Evolutionary conservation across 2,329 filamentous ascomycete genomes (phyloP), one percentile per base, ranked within the genome.

Genomic region (Microdochium bolleyi): DNA sequence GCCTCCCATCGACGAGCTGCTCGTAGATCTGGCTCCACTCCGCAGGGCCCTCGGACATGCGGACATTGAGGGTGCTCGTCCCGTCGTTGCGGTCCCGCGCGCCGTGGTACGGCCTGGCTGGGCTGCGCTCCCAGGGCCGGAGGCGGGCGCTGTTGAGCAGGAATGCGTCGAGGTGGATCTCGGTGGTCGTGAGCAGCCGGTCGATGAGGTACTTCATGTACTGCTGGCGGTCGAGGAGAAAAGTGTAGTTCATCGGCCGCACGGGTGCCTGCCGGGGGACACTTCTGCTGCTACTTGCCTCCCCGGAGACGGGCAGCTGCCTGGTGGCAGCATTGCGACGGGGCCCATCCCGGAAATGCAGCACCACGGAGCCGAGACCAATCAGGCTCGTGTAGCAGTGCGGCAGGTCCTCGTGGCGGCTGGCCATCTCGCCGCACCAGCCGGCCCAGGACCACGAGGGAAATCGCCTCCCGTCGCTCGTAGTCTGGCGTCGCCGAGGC

Each of bases 381-480:
- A 46, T 21, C 41, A 46, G 21, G 41, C 41, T 46, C 16, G 41
- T 22, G 21, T 46, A 46, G 41, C 41, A 46, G 21, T 46, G 41
- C 19, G 41, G n/a, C 41, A 46, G 41, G 41, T 46, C 41, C 7
- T 46, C 41, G 22, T 46, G 21, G 14, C 41, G 41, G 7, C 5
- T 4, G 3, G 41, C 34, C 4, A 53, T 50, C 48, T 53, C 51
- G 22, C 46, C 32, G 16, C 24, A 32, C 51, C 51, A 53, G 13
- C 51, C 51, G 8, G 48, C 48, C 51, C 51, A 53, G 3, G 51
- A 53, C 51, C 51, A 53, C 16, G 51, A 53, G 16, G 51, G 51
- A 27, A 53, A 53, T 19, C 41, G 41, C 19, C 13, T 19, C 13
- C 21, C 16, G n/a, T 22, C 14, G 3, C 14, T 19, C 41, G 7